Conservation (phyloP, 192 early-diverging fungal species). For the Pecoramyces ruminantium region DNA sequence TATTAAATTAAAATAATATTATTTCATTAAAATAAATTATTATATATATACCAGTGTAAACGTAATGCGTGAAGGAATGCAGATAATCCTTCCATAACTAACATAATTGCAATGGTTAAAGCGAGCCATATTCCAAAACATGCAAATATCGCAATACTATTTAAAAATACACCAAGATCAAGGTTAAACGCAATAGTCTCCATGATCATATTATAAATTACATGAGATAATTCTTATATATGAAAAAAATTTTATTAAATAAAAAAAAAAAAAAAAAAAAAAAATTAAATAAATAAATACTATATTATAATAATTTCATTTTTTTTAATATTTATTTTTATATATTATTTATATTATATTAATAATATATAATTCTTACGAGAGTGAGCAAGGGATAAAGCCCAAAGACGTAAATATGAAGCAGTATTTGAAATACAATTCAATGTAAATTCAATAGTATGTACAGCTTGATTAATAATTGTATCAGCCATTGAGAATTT, state of each 20-base stretch:
- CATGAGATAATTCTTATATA: constrained; percentile 61
- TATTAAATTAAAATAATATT: too few relatives aligned
- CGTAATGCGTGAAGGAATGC: constrained; percentile 81
- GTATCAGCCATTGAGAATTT: constrained; percentile 27
- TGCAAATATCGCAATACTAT: constrained; percentile 51
- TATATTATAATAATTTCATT: too few relatives aligned
- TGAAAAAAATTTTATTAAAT: too few relatives aligned
- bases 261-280: too few relatives aligned
- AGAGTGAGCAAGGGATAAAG: constrained; percentile 89
- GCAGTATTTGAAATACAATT: constrained; percentile 96
- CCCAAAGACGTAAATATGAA: constrained; percentile 97
- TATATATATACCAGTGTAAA: constrained; percentile 49
- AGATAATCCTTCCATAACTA: constrained; percentile 75
- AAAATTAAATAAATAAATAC: too few relatives aligned
- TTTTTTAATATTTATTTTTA: too few relatives aligned
- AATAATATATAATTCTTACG: constrained; percentile 6
- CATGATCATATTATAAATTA: constrained; percentile 87
- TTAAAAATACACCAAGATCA: constrained; percentile 16
- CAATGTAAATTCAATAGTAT: constrained; percentile 96
- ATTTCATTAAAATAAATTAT: too few relatives aligned
- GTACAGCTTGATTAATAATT: constrained; percentile 94
- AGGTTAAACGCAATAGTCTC: constrained; percentile 23
- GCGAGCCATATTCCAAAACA: constrained; percentile 80
- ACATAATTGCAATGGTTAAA: constrained; percentile 57
- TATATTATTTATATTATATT: too few relatives aligned